phyloP scores from a whole-genome alignment of 73 alveolate species.

The Blepharisma stoltei region DNA sequence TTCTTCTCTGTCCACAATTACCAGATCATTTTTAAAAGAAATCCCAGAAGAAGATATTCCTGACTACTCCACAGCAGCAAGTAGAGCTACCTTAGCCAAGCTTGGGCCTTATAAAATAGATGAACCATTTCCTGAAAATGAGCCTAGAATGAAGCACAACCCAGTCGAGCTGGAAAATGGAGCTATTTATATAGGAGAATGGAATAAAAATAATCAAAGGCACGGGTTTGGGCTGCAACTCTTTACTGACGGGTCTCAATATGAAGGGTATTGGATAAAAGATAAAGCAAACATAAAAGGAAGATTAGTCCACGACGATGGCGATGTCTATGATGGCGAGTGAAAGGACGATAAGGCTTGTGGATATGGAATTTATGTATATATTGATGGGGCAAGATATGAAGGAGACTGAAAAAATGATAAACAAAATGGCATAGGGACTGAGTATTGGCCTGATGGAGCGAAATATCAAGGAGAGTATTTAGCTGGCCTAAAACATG shows the following conservation, averaged over 20 bases:
- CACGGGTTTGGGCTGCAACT: constrained; percentile 32
- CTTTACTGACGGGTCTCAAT: constrained; percentile 38
- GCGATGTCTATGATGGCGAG: constrained; percentile 40
- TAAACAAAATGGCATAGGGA: constrained; percentile 35
- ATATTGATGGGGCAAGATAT: constrained; percentile 22
- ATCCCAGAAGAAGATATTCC: background rate
- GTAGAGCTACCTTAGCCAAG: background rate
- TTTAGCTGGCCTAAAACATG: constrained; percentile 33
- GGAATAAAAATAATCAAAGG: constrained; percentile 28
- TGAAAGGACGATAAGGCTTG: constrained; percentile 33
- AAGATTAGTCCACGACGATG: constrained; percentile 30
- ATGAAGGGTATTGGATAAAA: constrained; percentile 36
- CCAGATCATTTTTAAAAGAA: background rate
- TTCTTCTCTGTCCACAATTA: too few species aligned
- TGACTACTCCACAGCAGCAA: background rate
- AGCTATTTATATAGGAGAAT: constrained; percentile 51
- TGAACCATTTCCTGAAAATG: background rate
- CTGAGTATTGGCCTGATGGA: constrained; percentile 16
- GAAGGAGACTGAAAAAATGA: constrained; percentile 39
- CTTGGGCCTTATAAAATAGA: background rate
- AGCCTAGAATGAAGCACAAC: background rate
- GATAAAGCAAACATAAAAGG: constrained; percentile 41
- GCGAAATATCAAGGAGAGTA: constrained; percentile 34
- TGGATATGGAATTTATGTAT: constrained; percentile 34
- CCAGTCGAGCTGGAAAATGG: constrained; percentile 43